These are phyloP conservation scores for Eucalyptus viminalis DNA, from an alignment of 345 rosid species.

Conservation along the genomic window DNA sequence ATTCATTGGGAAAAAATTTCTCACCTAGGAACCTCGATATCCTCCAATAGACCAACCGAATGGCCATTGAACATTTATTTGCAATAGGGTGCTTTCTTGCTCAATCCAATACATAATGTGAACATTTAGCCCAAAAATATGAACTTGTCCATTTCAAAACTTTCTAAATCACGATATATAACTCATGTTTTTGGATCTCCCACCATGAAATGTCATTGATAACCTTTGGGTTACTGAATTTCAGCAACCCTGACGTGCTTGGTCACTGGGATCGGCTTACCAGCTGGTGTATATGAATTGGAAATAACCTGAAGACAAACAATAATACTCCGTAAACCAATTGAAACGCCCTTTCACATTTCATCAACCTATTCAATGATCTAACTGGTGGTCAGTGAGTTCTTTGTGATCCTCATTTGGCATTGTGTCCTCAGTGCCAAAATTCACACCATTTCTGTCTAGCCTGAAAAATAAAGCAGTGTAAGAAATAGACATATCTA, in stretches of 20 bases:
- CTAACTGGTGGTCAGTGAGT: constrained; percentile 12
- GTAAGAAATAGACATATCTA: not conserved
- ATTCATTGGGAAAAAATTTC: not conserved
- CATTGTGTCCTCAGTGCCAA: constrained; percentile 63
- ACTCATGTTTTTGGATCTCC: not conserved
- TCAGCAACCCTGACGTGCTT: constrained; percentile 78
- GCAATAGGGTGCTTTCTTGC: constrained; percentile 89
- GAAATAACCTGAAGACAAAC: constrained; percentile 48
- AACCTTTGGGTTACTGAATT: constrained; percentile 61
- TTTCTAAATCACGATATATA: not conserved
- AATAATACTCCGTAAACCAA: not conserved
- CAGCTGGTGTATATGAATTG: constrained; percentile 72
- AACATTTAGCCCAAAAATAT: not conserved
- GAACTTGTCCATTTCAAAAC: not conserved
- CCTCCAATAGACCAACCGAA: constrained; percentile 95
- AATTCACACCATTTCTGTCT: constrained; percentile 66
- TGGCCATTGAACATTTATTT: constrained; percentile 79
- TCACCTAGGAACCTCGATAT: constrained; percentile 88
- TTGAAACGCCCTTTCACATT: not conserved
- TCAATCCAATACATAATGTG: constrained; percentile 59
- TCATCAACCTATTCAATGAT: not conserved
- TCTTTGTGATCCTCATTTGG: constrained; percentile 54
- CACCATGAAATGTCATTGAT: constrained; percentile 66
- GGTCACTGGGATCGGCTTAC: constrained; percentile 89
- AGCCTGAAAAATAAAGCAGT: constrained; percentile 4